phyloP scores from a whole-genome alignment of 306 rosid species.

The Prunus mongolica region DNA sequence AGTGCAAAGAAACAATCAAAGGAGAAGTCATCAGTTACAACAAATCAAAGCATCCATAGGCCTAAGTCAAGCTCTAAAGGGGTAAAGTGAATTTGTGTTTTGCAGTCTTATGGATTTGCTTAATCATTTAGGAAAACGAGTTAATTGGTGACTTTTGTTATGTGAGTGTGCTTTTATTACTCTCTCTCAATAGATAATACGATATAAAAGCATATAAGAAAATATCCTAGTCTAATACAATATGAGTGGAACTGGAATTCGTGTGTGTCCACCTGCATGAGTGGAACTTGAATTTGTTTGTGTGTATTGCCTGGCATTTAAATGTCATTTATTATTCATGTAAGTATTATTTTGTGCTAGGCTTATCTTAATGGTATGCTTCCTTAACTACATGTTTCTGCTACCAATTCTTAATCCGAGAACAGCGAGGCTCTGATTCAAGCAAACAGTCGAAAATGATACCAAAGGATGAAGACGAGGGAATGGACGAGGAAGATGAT shows the following conservation, averaged over 20 bases:
- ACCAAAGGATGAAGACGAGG: constrained; percentile 51
- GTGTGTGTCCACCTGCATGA: neutral
- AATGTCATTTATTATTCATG: no score
- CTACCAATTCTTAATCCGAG: neutral
- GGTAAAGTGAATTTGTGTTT: constrained; percentile 35
- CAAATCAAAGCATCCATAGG: constrained; percentile 57
- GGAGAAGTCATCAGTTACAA: constrained; percentile 54
- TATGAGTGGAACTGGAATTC: neutral
- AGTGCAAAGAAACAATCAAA: constrained; percentile 42
- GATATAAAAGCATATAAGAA: neutral
- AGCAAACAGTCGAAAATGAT: constrained; percentile 31
- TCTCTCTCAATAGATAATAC: no score
- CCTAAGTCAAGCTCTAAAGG: constrained; percentile 57
- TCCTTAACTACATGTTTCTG: neutral
- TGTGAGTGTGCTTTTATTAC: neutral
- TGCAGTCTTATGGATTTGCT: neutral
- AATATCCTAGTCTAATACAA: neutral
- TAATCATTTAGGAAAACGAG: neutral
- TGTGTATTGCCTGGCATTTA: neutral
- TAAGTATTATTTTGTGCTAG: neutral
- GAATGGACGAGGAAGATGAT: constrained; percentile 41
- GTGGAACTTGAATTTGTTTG: neutral
- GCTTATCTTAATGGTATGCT: neutral
- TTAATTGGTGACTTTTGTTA: neutral
- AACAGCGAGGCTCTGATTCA: constrained; percentile 44